phyloP scores from a whole-genome alignment of 108 stramenopile species.

The Pelagomonas calceolata region DNA sequence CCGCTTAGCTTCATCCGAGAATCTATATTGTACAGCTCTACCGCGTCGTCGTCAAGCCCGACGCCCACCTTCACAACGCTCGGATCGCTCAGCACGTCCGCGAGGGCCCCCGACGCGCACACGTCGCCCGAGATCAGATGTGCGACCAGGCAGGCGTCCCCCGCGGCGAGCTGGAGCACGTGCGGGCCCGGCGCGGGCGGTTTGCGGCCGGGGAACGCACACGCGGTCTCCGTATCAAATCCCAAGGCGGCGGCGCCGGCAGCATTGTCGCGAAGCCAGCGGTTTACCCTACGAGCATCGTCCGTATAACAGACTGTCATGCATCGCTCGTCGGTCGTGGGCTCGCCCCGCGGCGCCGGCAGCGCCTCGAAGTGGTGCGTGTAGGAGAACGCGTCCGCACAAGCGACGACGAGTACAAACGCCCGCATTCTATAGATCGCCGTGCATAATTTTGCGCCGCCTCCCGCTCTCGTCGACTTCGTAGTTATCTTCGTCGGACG shows the following conservation, averaged over 20 bases:
- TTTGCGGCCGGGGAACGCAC: slow-evolving; percentile 10
- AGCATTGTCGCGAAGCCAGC: too few species aligned
- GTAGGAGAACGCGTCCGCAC: too few species aligned
- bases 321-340: too few species aligned
- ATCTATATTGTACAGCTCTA: slow-evolving; percentile 38
- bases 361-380: too few species aligned
- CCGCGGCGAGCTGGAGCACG: slow-evolving; percentile 14
- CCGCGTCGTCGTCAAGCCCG: slow-evolving; percentile 52
- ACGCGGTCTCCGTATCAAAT: slow-evolving; percentile 22
- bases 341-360: too few species aligned
- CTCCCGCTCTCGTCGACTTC: too few species aligned
- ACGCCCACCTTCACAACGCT: slow-evolving; percentile 48
- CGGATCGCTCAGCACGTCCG: slow-evolving; percentile 34
- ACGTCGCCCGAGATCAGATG: slow-evolving; percentile 15
- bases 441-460: too few species aligned
- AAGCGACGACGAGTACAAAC: too few species aligned
- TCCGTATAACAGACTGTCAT: too few species aligned
- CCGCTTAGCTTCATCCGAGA: neutral
- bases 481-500: too few species aligned
- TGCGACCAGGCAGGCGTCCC: slow-evolving; percentile 6
- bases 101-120: slow-evolving; percentile 32
- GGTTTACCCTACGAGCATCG: too few species aligned
- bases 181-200: slow-evolving; percentile 4
- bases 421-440: too few species aligned
- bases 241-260: slow-evolving; percentile 19